A percentile compares a stretch with the other conserved stretches of the same genome.
These are phyloP conservation scores for Moesziomyces globuligerus DNA, from an alignment of 1,284 basidiomycete species.

Conservation along the genomic window DNA sequence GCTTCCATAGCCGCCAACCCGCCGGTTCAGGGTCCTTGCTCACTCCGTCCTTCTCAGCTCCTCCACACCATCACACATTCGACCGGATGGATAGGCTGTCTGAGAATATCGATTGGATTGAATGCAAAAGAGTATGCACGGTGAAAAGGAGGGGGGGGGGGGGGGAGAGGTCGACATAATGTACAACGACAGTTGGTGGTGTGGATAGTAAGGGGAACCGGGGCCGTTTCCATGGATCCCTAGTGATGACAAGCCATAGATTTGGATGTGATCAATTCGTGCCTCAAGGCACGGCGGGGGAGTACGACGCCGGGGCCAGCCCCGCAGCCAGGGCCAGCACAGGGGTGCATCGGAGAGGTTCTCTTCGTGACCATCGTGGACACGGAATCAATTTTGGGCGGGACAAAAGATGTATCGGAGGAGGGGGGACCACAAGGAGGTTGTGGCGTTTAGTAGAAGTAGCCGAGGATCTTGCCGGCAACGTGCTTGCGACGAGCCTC, in stretches of 20 bases:
- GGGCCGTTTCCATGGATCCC: constrained; percentile 43
- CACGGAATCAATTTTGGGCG: constrained; percentile 28
- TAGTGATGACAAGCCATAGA: constrained; percentile 6
- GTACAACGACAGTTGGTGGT: constrained; percentile 30
- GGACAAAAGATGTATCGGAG: no score
- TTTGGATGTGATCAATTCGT: constrained; percentile 3
- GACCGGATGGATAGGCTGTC: background rate
- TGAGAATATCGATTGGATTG: constrained; percentile 4
- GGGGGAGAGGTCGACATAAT: constrained; percentile 18
- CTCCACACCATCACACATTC: background rate
- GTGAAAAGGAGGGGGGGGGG: no score
- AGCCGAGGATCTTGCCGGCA: constrained; percentile 78
- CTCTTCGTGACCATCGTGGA: constrained; percentile 10
- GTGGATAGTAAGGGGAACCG: constrained; percentile 5
- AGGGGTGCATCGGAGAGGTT: constrained; percentile 4
- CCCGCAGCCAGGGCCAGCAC: constrained; percentile 6
- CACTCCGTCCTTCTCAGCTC: no score
- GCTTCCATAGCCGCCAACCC: background rate
- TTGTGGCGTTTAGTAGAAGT: constrained; percentile 62
- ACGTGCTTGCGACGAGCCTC: constrained; percentile 99
- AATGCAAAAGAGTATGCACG: constrained; percentile 10
- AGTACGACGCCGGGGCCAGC: constrained; percentile 34
- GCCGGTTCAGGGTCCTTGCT: background rate
- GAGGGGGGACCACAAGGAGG: background rate
- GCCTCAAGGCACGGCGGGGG: constrained; percentile 17